These are phyloP conservation scores for Aphanomyces invadans DNA, from an alignment of 352 stramenopile genomes.

Conservation along the genomic window DNA sequence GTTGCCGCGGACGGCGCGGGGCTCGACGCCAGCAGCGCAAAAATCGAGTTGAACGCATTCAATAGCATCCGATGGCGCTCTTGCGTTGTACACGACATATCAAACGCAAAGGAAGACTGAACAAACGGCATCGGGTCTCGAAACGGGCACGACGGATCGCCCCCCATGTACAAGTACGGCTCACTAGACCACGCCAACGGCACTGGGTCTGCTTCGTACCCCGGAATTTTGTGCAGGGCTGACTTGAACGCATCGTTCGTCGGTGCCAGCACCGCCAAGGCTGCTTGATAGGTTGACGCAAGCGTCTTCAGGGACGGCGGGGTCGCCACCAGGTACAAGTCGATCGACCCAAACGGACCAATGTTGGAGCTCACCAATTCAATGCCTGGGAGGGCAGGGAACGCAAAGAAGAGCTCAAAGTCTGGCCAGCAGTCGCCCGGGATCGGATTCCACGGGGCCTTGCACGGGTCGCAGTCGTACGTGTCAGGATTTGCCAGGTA, in stretches of 20 bases:
- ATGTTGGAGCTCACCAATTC: neutral
- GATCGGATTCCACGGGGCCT: slow-evolving; percentile 1
- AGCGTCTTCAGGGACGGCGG: neutral
- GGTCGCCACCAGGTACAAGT: neutral
- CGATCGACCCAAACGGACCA: slow-evolving; percentile 11
- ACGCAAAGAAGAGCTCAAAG: neutral
- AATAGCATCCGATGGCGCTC: neutral
- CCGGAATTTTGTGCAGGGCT: neutral
- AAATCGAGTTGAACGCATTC: neutral
- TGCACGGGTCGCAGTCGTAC: neutral
- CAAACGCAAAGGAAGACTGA: slow-evolving; percentile 16
- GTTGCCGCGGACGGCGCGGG: neutral
- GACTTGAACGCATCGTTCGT: neutral
- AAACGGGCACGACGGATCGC: slow-evolving; percentile 8
- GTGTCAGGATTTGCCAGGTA: neutral
- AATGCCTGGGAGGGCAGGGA: neutral
- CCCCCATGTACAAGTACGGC: neutral
- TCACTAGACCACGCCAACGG: neutral
- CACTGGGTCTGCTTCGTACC: neutral
- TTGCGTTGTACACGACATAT: neutral
- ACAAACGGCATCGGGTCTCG: neutral
- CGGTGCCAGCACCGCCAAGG: neutral
- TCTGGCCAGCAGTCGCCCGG: neutral
- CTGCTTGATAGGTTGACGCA: neutral
- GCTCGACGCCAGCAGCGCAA: neutral